These are phyloP conservation scores for Periconia digitata DNA, from an alignment of 2,329 filamentous ascomycete species.

Conservation along the genomic window DNA sequence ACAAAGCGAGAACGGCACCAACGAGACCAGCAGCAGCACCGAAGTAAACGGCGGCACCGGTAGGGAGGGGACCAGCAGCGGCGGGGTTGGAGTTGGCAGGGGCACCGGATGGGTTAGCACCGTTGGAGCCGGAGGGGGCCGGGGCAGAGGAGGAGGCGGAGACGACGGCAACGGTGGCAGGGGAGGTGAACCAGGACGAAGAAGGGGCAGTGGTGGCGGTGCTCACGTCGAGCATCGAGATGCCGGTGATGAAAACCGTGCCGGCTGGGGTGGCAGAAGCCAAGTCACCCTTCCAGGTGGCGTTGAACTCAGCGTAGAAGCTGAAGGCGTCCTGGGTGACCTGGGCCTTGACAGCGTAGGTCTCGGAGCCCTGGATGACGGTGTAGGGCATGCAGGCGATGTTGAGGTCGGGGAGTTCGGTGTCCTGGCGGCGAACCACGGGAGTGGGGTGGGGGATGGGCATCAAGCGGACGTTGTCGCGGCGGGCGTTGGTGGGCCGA, in stretches of 20 bases:
- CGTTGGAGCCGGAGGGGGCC: background rate
- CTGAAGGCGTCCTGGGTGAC: background rate
- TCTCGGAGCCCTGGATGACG: background rate
- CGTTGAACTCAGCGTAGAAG: background rate
- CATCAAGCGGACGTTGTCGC: background rate
- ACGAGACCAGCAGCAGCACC: background rate
- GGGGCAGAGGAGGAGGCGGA: background rate
- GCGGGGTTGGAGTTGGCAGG: background rate
- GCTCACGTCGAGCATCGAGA: background rate
- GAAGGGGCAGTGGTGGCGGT: background rate
- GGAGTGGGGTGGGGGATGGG: background rate
- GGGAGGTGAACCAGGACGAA: background rate
- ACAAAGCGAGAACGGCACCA: background rate
- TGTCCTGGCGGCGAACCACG: background rate
- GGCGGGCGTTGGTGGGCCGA: background rate
- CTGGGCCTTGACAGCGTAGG: background rate
- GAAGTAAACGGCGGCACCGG: background rate
- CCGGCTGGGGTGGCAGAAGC: background rate
- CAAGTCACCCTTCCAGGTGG: background rate
- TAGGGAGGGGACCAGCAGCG: background rate
- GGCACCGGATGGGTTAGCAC: background rate
- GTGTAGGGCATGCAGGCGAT: background rate
- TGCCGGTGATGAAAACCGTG: background rate
- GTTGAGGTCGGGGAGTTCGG: background rate
- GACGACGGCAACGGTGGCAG: background rate